phyloP scores from a whole-genome alignment of 192 early-diverging fungal species.

The Gaertneriomyces semiglobifer region DNA sequence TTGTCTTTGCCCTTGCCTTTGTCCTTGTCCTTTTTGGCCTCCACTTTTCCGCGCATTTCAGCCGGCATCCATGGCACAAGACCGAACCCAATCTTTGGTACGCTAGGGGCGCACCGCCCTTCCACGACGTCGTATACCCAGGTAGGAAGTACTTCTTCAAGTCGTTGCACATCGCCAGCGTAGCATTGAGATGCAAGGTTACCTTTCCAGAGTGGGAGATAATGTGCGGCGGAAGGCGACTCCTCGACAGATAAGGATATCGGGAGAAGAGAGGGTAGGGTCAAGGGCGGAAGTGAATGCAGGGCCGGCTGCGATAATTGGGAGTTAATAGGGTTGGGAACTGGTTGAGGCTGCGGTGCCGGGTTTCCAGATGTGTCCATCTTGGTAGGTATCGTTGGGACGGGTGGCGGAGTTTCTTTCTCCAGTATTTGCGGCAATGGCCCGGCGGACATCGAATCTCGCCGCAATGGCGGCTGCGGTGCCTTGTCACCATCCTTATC shows the following conservation, averaged over 20 bases:
- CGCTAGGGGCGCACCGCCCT: conserved; percentile 50
- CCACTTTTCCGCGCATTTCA: conserved; percentile 46
- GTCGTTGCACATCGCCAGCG: conserved; percentile 24
- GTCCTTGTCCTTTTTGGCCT: conserved; percentile 41
- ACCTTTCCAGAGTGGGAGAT: conserved; percentile 69
- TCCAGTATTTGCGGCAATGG: too few species aligned
- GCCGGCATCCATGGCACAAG: conserved; percentile 71
- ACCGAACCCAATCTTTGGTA: conserved; percentile 77
- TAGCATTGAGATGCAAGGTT: conserved; percentile 47
- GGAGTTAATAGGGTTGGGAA: not conserved
- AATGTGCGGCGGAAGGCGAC: conserved; percentile 65
- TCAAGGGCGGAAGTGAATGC: conserved; percentile 45
- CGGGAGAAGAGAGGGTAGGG: conserved; percentile 62
- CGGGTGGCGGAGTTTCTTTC: not conserved
- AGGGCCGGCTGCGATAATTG: not conserved
- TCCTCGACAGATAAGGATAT: conserved; percentile 73
- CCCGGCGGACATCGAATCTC: too few species aligned
- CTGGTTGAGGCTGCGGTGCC: conserved; percentile 1
- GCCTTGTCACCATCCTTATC: conserved; percentile 4
- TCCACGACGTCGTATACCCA: conserved; percentile 83
- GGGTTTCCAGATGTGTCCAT: not conserved
- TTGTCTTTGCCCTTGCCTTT: conserved; percentile 19
- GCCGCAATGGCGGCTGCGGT: not conserved
- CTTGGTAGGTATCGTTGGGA: not conserved
- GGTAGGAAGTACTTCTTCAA: conserved; percentile 71